Evolutionary conservation across 2,329 filamentous ascomycete genomes (phyloP).

Genomic region (Fusarium oxysporum): DNA sequence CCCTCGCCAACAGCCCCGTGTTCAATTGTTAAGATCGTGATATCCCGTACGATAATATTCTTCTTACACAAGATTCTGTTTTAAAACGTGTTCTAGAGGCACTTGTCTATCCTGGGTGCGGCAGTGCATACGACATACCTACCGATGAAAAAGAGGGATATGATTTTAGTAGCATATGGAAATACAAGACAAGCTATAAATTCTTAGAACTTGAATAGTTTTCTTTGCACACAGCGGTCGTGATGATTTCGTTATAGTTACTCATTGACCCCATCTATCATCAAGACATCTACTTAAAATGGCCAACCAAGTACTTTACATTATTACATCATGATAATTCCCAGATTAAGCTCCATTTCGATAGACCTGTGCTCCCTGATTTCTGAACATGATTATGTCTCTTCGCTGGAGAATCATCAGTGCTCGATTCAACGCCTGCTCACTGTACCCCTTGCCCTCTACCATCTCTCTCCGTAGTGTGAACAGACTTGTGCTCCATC

Average conservation of each 20-base stretch:
- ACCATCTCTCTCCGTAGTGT: conserved; percentile 92
- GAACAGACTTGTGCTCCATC: conserved; percentile 91
- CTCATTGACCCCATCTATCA: conserved; percentile 35
- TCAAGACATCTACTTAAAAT: conserved; percentile 24
- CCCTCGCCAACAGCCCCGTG: neutral
- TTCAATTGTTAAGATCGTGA: neutral
- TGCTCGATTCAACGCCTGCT: conserved; percentile 85
- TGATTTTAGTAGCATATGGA: neutral
- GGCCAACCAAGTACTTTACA: conserved; percentile 20
- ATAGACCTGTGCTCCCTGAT: conserved; percentile 80
- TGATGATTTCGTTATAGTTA: conserved; percentile 32
- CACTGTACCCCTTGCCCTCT: conserved; percentile 88
- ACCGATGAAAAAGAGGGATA: neutral
- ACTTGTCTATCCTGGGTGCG: neutral
- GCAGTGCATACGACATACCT: neutral
- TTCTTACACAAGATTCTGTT: neutral
- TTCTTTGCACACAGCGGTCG: neutral
- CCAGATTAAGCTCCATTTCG: conserved; percentile 71
- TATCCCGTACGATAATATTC: neutral
- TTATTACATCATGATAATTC: conserved; percentile 17
- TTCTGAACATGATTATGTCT: conserved; percentile 85
- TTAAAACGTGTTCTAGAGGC: neutral
- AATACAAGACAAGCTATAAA: neutral
- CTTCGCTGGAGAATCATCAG: conserved; percentile 86
- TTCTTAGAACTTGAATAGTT: neutral